Percentiles rank a stretch among this genome's conserved stretches.
Evolutionary conservation across 768 basidiomycete species (phyloP).

Genomic region (Mycena vitilis): DNA sequence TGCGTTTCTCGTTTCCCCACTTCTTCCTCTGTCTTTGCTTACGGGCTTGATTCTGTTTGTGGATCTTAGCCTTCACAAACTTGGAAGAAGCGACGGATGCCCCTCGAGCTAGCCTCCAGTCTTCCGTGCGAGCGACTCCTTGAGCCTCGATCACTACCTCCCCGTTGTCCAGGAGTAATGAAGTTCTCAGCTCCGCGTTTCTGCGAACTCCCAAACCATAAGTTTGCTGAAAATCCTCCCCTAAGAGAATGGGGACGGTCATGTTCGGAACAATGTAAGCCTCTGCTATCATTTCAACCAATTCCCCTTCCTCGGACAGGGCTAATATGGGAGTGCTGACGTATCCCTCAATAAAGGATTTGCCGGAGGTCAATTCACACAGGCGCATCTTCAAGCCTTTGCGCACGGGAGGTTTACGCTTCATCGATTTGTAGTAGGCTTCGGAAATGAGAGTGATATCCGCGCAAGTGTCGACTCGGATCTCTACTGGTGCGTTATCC

Average conservation of each 20-base stretch:
- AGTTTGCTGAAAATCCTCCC: not conserved
- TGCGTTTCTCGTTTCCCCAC: too few species aligned
- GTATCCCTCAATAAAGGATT: not conserved
- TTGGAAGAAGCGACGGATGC: too few species aligned
- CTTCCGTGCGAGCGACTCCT: too few species aligned
- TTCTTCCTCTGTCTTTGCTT: too few species aligned
- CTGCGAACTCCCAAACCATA: not conserved
- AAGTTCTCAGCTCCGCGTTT: not conserved
- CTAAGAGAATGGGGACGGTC: not conserved
- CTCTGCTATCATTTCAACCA: not conserved
- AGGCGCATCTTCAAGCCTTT: not conserved
- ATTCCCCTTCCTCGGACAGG: too few species aligned
- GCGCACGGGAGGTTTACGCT: not conserved
- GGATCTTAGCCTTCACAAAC: too few species aligned
- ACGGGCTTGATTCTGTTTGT: too few species aligned
- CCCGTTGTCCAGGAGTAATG: not conserved
- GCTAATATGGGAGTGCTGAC: not conserved
- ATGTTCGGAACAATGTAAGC: not conserved
- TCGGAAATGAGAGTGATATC: not conserved
- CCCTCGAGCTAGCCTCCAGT: too few species aligned
- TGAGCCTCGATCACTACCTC: too few species aligned
- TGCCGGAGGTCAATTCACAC: not conserved
- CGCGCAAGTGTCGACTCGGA: not conserved
- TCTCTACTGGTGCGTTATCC: too few species aligned
- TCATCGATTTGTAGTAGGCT: not conserved